Conservation (phyloP, 2,329 filamentous ascomycete species). For the Tothia fuscella region DNA sequence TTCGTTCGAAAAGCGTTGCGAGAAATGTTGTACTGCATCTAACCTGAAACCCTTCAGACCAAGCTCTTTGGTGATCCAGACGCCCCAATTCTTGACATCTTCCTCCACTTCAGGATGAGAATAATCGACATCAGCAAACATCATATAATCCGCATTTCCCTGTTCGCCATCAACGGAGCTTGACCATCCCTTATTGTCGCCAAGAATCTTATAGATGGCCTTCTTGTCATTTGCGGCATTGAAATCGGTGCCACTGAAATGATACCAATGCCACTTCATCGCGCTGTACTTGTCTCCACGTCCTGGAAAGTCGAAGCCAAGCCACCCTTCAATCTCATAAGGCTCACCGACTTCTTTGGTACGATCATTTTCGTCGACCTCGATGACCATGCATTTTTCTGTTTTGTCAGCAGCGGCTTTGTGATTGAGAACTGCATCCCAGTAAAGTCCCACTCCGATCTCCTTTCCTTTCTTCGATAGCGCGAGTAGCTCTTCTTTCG, state of each 20-base stretch:
- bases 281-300: slow-evolving; percentile 47
- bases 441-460: slow-evolving; percentile 47
- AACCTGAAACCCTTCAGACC: slow-evolving; percentile 55
- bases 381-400: slow-evolving; percentile 50
- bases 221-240: slow-evolving; percentile 44
- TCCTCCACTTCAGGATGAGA: slow-evolving; percentile 48
- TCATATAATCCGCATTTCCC: slow-evolving; percentile 55
- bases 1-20: slow-evolving; percentile 51
- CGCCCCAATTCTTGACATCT: slow-evolving; percentile 55
- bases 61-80: slow-evolving; percentile 52
- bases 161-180: slow-evolving; percentile 48
- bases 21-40: slow-evolving; percentile 64
- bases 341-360: slow-evolving; percentile 41
- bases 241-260: slow-evolving; percentile 59
- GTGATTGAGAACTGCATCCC: slow-evolving; percentile 63
- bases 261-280: slow-evolving; percentile 53
- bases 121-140: slow-evolving; percentile 63
- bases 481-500: slow-evolving; percentile 46
- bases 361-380: slow-evolving; percentile 49
- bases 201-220: slow-evolving; percentile 54
- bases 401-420: slow-evolving; percentile 56
- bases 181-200: slow-evolving; percentile 53
- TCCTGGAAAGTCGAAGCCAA: slow-evolving; percentile 53
- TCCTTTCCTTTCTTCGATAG: slow-evolving; percentile 40
- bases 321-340: slow-evolving; percentile 55